These are phyloP conservation scores for Sisymbrium irio DNA, from an alignment of 345 rosid genomes.

Conservation along the genomic window DNA sequence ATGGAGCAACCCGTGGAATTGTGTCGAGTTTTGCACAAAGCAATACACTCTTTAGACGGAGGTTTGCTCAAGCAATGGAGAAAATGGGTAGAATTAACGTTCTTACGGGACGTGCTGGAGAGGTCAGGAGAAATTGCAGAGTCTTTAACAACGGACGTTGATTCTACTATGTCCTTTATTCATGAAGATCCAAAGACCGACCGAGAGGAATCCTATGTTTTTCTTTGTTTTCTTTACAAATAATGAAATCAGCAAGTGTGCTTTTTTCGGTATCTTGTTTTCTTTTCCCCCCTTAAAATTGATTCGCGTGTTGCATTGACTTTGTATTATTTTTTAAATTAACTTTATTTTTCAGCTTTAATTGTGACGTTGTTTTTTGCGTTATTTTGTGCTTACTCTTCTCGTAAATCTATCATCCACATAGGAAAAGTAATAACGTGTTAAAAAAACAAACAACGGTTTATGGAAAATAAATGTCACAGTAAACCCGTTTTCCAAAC, in stretches of 20 bases:
- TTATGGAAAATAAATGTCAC: no score
- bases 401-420: not conserved
- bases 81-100: conserved; percentile 52
- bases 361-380: not conserved
- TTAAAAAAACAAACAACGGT: no score
- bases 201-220: not conserved
- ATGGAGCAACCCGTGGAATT: conserved; percentile 37
- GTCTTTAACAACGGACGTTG: conserved; percentile 40
- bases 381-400: not conserved
- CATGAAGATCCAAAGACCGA: not conserved
- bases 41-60: conserved; percentile 27
- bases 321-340: not conserved
- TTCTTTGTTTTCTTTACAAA: not conserved
- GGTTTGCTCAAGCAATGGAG: conserved; percentile 56
- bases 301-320: not conserved
- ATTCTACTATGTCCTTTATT: not conserved
- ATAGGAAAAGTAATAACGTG: no score
- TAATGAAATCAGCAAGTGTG: conserved; percentile 2
- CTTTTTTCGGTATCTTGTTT: conserved; percentile 2
- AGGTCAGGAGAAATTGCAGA: conserved; percentile 61
- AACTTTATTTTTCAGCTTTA: not conserved
- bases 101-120: conserved; percentile 57
- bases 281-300: not conserved
- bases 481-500: not conserved
- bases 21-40: conserved; percentile 45